Evolutionary conservation across 116 monocot genomes (phyloP).

Genomic region (Dioscorea cayenensis): DNA sequence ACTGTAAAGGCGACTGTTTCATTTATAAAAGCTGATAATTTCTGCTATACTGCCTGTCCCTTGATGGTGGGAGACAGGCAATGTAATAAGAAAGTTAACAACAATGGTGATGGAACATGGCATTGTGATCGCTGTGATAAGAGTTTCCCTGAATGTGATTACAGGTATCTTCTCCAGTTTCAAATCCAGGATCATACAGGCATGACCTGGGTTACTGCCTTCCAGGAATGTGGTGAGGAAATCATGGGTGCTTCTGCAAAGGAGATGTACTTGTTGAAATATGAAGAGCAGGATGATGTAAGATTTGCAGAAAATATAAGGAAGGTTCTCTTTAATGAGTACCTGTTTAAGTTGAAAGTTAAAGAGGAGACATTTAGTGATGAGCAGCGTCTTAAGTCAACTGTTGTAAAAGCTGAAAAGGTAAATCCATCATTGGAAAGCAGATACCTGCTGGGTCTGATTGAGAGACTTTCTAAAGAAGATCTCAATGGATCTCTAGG

Average conservation of each 20-base stretch:
- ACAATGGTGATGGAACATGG: conserved; percentile 47
- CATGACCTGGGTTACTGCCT: conserved; percentile 39
- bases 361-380: conserved; percentile 46
- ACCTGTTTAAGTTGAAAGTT: conserved; percentile 35
- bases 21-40: conserved; percentile 36
- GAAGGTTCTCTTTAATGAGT: conserved; percentile 26
- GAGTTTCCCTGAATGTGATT: conserved; percentile 42
- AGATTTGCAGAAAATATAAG: conserved; percentile 28
- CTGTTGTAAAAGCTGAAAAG: conserved; percentile 32
- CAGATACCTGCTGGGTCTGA: conserved; percentile 19
- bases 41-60: conserved; percentile 50
- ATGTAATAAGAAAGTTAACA: conserved; percentile 44
- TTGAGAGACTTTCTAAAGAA: conserved; percentile 19
- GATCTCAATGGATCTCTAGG: conserved; percentile 8
- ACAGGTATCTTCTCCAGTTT: conserved; percentile 34
- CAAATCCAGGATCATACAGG: conserved; percentile 47
- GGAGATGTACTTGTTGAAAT: conserved; percentile 36
- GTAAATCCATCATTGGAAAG: conserved; percentile 30
- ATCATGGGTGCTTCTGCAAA: conserved; percentile 35
- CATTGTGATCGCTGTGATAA: conserved; percentile 38
- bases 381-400: conserved; percentile 35
- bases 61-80: conserved; percentile 33
- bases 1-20: conserved; percentile 29
- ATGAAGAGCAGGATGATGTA: conserved; percentile 35
- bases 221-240: conserved; percentile 42